Evolutionary conservation across 2,329 filamentous ascomycete species (phyloP).

Genomic region (Ophiostoma sp.): DNA sequence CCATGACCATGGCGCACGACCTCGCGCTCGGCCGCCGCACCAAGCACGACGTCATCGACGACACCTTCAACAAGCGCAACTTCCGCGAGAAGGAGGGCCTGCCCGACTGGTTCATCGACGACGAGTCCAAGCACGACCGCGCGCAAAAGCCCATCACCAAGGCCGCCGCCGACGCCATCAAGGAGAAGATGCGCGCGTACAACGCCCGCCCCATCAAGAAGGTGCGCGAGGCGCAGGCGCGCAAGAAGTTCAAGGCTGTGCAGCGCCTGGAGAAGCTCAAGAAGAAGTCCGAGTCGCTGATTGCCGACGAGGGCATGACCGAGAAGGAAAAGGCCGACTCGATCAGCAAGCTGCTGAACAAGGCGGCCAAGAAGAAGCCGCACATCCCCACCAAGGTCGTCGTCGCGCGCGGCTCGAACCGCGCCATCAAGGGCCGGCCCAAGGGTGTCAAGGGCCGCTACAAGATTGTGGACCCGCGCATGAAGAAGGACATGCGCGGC

Average conservation of each 20-base stretch:
- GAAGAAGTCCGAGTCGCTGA: constrained; percentile 90
- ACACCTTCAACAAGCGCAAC: constrained; percentile 86
- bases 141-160: constrained; percentile 85
- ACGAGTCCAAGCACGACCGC: constrained; percentile 79
- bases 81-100: constrained; percentile 88
- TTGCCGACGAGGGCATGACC: constrained; percentile 83
- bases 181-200: constrained; percentile 85
- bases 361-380: constrained; percentile 80
- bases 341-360: constrained; percentile 75
- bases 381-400: constrained; percentile 80
- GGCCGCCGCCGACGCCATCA: constrained; percentile 83
- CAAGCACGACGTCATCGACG: constrained; percentile 74
- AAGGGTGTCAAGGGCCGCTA: constrained; percentile 93
- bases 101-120: constrained; percentile 96
- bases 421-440: constrained; percentile 72
- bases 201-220: constrained; percentile 99
- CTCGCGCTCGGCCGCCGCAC: constrained; percentile 82
- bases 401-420: constrained; percentile 78
- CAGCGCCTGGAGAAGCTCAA: constrained; percentile 88
- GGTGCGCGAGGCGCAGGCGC: constrained; percentile 89
- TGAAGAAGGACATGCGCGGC: constrained; percentile 94
- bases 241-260: constrained; percentile 95
- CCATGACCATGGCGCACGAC: constrained; percentile 93
- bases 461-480: constrained; percentile 89
- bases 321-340: constrained; percentile 92